These are phyloP conservation scores for Scedosporium aurantiacum DNA, from an alignment of 2,329 filamentous ascomycete species.

Conservation along the genomic window DNA sequence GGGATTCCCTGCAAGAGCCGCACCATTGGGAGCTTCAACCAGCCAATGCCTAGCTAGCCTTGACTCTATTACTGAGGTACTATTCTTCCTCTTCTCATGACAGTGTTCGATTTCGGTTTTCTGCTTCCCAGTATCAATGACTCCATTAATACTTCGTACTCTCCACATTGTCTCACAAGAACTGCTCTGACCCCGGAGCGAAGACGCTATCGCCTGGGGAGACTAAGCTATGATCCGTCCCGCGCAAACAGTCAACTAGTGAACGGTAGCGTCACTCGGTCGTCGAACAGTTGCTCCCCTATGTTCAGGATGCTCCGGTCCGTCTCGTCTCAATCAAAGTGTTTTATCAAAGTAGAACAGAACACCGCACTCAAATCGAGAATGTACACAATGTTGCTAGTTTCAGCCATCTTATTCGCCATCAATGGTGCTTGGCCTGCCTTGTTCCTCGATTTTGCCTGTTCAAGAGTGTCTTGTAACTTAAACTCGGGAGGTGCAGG, in stretches of 20 bases:
- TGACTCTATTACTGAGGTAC: too few species aligned
- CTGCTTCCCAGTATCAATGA: too few species aligned
- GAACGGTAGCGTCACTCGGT: neutral
- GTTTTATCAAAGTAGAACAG: neutral
- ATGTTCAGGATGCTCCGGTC: neutral
- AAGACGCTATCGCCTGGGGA: neutral
- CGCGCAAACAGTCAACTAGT: neutral
- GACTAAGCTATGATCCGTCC: neutral
- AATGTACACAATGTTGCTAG: too few species aligned
- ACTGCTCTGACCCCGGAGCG: neutral
- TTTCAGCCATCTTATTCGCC: too few species aligned
- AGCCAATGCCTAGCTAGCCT: neutral
- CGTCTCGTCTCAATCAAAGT: neutral
- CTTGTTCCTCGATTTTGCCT: too few species aligned
- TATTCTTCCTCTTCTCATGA: too few species aligned
- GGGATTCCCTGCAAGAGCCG: neutral
- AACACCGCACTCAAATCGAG: neutral
- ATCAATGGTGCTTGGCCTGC: too few species aligned
- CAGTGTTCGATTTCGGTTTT: too few species aligned
- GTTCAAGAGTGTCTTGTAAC: too few species aligned
- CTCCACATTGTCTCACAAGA: neutral
- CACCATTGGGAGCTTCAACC: neutral
- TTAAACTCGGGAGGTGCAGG: too few species aligned
- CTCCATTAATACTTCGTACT: too few species aligned
- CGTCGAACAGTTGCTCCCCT: too few species aligned